Conservation (phyloP, 2,329 filamentous ascomycete species). For the Trichothecium sympodiale region DNA sequence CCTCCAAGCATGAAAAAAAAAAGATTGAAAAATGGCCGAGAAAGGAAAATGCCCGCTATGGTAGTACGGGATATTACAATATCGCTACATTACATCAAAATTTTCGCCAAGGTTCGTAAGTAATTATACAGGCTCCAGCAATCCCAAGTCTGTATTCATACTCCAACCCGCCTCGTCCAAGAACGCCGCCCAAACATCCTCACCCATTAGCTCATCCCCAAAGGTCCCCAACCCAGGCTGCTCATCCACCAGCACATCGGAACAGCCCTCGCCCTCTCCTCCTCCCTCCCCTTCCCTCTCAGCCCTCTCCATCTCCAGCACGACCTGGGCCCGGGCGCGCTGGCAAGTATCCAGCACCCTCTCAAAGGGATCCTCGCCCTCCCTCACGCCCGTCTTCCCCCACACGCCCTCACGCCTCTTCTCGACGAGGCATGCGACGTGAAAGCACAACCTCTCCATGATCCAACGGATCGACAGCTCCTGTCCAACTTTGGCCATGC, state of each 20-base stretch:
- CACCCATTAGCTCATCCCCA: slow-evolving; percentile 7
- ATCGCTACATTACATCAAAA: too few species aligned
- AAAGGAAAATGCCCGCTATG: too few species aligned
- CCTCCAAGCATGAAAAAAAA: too few species aligned
- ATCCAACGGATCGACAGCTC: slow-evolving; percentile 10
- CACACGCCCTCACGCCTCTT: too few species aligned
- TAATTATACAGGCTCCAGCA: too few species aligned
- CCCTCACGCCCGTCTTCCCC: too few species aligned
- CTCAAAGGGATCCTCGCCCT: too few species aligned
- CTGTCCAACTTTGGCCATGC: slow-evolving; percentile 17
- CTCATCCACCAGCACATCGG: background rate
- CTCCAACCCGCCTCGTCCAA: background rate
- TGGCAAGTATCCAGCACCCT: slow-evolving; percentile 2
- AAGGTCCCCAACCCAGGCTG: slow-evolving; percentile 7
- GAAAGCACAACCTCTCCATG: slow-evolving; percentile 16
- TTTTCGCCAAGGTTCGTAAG: too few species aligned
- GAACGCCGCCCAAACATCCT: slow-evolving; percentile 6
- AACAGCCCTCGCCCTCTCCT: background rate
- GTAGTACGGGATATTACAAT: too few species aligned
- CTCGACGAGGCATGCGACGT: slow-evolving; percentile 4
- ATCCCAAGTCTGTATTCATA: too few species aligned
- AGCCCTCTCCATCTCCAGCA: slow-evolving; percentile 3
- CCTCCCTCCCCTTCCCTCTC: slow-evolving; percentile 7
- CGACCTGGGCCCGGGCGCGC: background rate
- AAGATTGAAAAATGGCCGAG: too few species aligned